Percentiles rank a stretch among this genome's conserved stretches.
phyloP scores from a whole-genome alignment of 768 basidiomycete species.

The Mycena rosella region DNA sequence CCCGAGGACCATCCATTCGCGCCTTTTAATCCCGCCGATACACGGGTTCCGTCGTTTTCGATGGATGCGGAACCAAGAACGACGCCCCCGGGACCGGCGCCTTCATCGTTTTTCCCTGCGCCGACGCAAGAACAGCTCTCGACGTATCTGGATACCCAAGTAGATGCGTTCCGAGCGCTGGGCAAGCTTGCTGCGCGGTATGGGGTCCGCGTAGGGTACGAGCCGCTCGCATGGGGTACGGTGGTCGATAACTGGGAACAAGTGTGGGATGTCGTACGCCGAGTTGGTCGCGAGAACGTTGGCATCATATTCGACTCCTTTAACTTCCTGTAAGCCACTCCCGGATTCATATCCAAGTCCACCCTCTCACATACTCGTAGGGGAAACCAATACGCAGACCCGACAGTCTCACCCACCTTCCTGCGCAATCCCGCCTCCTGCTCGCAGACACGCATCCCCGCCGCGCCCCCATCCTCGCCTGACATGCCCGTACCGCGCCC shows the following conservation, averaged over 20 bases:
- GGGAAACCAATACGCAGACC: constrained; percentile 55
- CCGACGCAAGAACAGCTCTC: constrained; percentile 26
- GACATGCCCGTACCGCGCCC: not conserved
- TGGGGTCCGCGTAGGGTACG: constrained; percentile 47
- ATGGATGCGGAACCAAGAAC: not conserved
- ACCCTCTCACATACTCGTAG: constrained; percentile 29
- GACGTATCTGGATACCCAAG: constrained; percentile 45
- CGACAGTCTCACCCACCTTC: constrained; percentile 40
- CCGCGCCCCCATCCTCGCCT: not conserved
- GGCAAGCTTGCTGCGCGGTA: constrained; percentile 48
- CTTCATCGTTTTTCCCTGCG: constrained; percentile 15
- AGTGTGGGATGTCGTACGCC: constrained; percentile 52
- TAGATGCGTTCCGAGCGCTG: constrained; percentile 43
- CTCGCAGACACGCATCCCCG: constrained; percentile 16
- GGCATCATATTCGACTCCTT: constrained; percentile 55
- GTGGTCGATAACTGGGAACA: constrained; percentile 51
- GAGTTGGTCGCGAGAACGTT: constrained; percentile 50
- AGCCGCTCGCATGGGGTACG: constrained; percentile 52
- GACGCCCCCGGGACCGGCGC: constrained; percentile 17
- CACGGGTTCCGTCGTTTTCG: not conserved
- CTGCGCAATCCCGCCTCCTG: constrained; percentile 31
- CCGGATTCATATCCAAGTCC: not conserved
- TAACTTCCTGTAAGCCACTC: constrained; percentile 44
- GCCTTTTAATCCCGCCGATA: constrained; percentile 14
- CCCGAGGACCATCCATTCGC: constrained; percentile 36